Conservation (phyloP, 345 rosid genomes). For the Arabis alpina region DNA sequence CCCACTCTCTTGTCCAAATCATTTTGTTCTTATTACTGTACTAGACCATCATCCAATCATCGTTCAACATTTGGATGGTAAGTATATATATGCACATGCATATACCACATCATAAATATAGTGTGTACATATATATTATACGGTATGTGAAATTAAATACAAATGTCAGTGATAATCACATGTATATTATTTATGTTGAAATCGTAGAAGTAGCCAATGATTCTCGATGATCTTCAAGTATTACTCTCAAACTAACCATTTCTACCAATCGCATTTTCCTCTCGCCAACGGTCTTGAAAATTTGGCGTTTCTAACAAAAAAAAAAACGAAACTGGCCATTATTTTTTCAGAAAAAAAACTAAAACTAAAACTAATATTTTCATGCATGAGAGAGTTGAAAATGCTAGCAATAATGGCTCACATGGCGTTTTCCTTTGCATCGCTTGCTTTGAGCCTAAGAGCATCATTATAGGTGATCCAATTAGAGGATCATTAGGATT, state of each 20-base stretch:
- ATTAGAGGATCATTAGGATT: too few species aligned
- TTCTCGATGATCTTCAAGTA: background rate
- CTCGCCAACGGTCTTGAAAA: background rate
- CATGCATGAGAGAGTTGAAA: too few species aligned
- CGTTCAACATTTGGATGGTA: slow-evolving; percentile 19
- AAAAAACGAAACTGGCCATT: too few species aligned
- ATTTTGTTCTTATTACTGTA: slow-evolving; percentile 37
- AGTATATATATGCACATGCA: slow-evolving; percentile 1
- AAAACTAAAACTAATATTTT: too few species aligned
- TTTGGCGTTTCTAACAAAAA: background rate
- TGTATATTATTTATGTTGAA: slow-evolving; percentile 32
- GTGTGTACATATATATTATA: slow-evolving; percentile 7
- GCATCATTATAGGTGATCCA: too few species aligned
- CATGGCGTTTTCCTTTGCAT: too few species aligned
- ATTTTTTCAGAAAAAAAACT: too few species aligned
- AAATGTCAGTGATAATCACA: slow-evolving; percentile 37
- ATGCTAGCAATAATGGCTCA: too few species aligned
- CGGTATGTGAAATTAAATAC: slow-evolving; percentile 37
- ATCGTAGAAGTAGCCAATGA: slow-evolving; percentile 20
- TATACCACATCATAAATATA: too few species aligned
- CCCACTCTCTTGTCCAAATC: slow-evolving; percentile 25
- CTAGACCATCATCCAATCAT: slow-evolving; percentile 21
- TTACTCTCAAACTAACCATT: background rate
- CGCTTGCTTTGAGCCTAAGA: too few species aligned
- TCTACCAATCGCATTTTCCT: slow-evolving; percentile 4